Evolutionary conservation across 2,329 filamentous ascomycete genomes (phyloP).

Genomic region (Penicillium frequentans): DNA sequence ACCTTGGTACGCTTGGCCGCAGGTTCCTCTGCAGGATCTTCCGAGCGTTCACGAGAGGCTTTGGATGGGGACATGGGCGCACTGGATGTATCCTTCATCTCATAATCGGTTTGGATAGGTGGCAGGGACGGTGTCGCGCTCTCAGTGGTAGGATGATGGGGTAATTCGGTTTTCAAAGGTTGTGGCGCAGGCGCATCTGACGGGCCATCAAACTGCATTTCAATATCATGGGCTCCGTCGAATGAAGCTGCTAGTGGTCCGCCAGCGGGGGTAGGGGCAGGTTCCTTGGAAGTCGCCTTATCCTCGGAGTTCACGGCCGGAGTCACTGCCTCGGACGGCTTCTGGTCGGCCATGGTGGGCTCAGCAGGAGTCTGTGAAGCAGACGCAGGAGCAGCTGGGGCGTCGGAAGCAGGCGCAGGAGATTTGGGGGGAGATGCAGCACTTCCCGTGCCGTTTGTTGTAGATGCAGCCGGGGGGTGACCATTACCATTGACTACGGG

Average conservation of each 20-base stretch:
- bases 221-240: slow-evolving; percentile 2
- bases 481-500: slow-evolving; percentile 30
- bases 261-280: slow-evolving; percentile 1
- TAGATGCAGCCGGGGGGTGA: slow-evolving; percentile 21
- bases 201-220: slow-evolving; percentile 23
- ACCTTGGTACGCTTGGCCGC: slow-evolving; percentile 80
- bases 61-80: slow-evolving; percentile 56
- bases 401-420: slow-evolving; percentile 15
- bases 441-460: slow-evolving; percentile 30
- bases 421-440: slow-evolving; percentile 33
- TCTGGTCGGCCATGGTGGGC: neutral
- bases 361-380: slow-evolving; percentile 5
- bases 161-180: slow-evolving; percentile 33
- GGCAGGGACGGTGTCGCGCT: slow-evolving; percentile 12
- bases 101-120: slow-evolving; percentile 41
- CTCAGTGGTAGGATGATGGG: slow-evolving; percentile 33
- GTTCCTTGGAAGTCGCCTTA: neutral
- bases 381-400: slow-evolving; percentile 2
- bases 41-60: slow-evolving; percentile 72
- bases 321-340: neutral
- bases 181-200: slow-evolving; percentile 9
- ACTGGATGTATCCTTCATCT: slow-evolving; percentile 59
- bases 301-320: neutral
- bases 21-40: slow-evolving; percentile 64
- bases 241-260: neutral